Evolutionary conservation across 2,329 filamentous ascomycete species (phyloP).

Genomic region (Ceratocystiopsis brevicomis): DNA sequence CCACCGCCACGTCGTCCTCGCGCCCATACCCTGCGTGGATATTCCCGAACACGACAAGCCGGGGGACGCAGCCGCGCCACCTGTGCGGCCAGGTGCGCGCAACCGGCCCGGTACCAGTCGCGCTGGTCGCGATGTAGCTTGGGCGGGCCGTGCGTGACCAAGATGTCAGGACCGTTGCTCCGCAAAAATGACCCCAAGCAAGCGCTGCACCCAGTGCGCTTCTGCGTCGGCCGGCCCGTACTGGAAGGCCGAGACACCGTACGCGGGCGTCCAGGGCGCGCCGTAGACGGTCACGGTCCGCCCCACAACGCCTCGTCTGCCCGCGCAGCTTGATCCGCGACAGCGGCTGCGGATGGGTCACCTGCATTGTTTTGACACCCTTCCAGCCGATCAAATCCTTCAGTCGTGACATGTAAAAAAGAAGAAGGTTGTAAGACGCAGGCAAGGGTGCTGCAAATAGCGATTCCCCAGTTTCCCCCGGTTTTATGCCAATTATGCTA

Average conservation of each 20-base stretch:
- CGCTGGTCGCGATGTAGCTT: slow-evolving; percentile 12
- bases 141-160: slow-evolving; percentile 12
- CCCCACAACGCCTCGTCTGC: background rate
- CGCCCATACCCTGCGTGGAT: slow-evolving; percentile 11
- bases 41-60: slow-evolving; percentile 11
- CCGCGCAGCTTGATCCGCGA: background rate
- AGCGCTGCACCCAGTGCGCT: slow-evolving; percentile 5
- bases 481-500: too few relatives aligned
- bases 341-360: slow-evolving; percentile 10
- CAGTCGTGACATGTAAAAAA: too few relatives aligned
- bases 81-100: slow-evolving; percentile 10
- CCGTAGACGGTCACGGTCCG: slow-evolving; percentile 10
- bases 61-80: slow-evolving; percentile 8
- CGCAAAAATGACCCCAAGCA: background rate
- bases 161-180: slow-evolving; percentile 6
- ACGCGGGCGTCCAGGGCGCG: slow-evolving; percentile 11
- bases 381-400: too few relatives aligned
- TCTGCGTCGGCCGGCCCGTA: slow-evolving; percentile 8
- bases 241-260: slow-evolving; percentile 12
- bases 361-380: too few relatives aligned
- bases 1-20: slow-evolving; percentile 8
- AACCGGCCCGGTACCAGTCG: slow-evolving; percentile 11
- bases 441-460: too few relatives aligned
- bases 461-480: too few relatives aligned
- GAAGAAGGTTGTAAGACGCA: too few relatives aligned